These are phyloP conservation scores for Candida krabiensis DNA, from an alignment of 805 yeast species.

Conservation along the genomic window DNA sequence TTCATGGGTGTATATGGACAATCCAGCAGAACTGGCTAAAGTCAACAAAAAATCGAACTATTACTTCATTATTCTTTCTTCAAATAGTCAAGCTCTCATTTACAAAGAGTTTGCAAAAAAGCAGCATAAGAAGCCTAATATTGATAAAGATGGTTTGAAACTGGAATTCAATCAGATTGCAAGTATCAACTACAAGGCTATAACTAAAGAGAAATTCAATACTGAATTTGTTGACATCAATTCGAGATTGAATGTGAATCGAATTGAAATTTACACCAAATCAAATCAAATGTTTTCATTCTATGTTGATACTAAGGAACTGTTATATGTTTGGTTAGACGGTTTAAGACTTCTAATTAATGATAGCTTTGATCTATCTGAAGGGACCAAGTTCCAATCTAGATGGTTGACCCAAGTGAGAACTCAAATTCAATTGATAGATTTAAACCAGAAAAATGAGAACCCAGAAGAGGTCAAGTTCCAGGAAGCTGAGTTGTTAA, in stretches of 20 bases:
- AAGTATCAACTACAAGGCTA: conserved; percentile 50
- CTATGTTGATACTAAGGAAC: conserved; percentile 68
- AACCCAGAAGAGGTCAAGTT: conserved; percentile 1
- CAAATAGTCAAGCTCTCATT: conserved; percentile 60
- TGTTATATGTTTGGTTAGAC: conserved; percentile 74
- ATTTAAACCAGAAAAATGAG: conserved; percentile 30
- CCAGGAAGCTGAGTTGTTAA: conserved; percentile 9
- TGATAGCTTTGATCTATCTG: conserved; percentile 37
- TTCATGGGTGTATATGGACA: conserved; percentile 73
- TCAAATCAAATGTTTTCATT: conserved; percentile 45
- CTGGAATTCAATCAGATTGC: conserved; percentile 54
- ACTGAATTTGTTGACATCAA: conserved; percentile 52
- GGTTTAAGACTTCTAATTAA: conserved; percentile 59
- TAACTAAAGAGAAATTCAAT: conserved; percentile 37
- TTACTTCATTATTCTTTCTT: conserved; percentile 62
- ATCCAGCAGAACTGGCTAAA: conserved; percentile 37
- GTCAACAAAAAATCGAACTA: conserved; percentile 25
- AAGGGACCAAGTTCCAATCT: conserved; percentile 45
- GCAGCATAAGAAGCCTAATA: conserved; percentile 49
- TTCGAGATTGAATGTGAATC: conserved; percentile 42
- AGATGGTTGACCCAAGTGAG: conserved; percentile 45
- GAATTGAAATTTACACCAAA: conserved; percentile 23
- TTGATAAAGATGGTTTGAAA: conserved; percentile 54
- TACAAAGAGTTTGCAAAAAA: conserved; percentile 58
- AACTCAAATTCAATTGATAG: conserved; percentile 49